These are phyloP conservation scores for Durio zibethinus DNA, from an alignment of 345 rosid genomes.

Conservation along the genomic window DNA sequence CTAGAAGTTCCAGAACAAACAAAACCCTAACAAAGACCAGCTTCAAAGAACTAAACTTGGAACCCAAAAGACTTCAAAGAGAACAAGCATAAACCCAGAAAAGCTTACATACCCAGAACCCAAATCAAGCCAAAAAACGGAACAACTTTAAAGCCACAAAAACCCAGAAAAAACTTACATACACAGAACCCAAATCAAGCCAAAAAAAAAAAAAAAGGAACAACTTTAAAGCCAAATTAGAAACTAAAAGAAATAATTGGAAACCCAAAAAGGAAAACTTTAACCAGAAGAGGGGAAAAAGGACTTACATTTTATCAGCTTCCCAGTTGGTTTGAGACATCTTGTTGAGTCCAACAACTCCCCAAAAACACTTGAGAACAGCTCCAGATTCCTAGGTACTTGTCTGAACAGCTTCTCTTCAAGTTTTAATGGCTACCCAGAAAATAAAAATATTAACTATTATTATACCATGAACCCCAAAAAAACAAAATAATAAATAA, in stretches of 20 bases:
- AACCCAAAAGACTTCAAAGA: slow-evolving; percentile 15
- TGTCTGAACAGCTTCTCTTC: slow-evolving; percentile 28
- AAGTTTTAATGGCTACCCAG: slow-evolving; percentile 28
- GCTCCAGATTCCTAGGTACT: slow-evolving; percentile 40
- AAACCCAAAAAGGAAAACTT: neutral
- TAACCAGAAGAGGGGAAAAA: neutral
- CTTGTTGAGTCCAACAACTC: slow-evolving; percentile 22
- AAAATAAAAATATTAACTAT: slow-evolving; percentile 11
- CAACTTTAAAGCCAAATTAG: neutral
- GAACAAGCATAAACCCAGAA: slow-evolving; percentile 24
- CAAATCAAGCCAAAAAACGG: slow-evolving; percentile 25
- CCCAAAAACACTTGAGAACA: slow-evolving; percentile 33
- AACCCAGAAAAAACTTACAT: slow-evolving; percentile 25
- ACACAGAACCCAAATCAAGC: slow-evolving; percentile 34
- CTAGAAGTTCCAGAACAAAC: slow-evolving; percentile 7
- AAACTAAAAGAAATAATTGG: neutral
- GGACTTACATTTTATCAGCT: slow-evolving; percentile 98
- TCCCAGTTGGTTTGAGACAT: slow-evolving; percentile 99
- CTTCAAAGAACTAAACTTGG: slow-evolving; percentile 25
- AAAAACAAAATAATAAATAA: neutral
- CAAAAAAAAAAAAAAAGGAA: neutral
- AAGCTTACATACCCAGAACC: slow-evolving; percentile 22
- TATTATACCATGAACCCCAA: neutral
- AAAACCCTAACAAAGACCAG: slow-evolving; percentile 38
- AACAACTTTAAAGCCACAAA: neutral